Base-by-base conservation (phyloP, 1,284 basidiomycete genomes). In the Pseudozyma thailandica region DNA sequence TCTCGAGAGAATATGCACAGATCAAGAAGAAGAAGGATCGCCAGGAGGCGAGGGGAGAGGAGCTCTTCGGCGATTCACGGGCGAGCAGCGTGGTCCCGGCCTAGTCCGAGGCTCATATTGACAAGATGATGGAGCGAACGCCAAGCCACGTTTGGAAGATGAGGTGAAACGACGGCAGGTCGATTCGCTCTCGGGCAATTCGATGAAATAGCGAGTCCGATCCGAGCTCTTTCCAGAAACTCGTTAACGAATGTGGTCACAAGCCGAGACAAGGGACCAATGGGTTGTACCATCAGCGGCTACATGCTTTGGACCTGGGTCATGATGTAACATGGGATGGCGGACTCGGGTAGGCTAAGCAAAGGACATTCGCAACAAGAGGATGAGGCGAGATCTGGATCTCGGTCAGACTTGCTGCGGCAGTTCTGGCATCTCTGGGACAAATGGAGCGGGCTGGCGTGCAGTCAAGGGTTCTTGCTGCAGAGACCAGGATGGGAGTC, bases 21-120 rank as follows among this genome's bases (percentile, higher is more conserved):
- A 68, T 69, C 53, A 72, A 75, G 61, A 72, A 75, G 71, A 75
- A 75, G 56, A 65, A 75, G 47, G 71, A 75, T 13, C 53, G 73
- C 6, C 70, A 73, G 41, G 69, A 74, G 50, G 72, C 66, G 16
- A 57, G 63, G 26, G 55, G 62, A 23, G 62, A 63, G 30, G 72
- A 66, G n/a, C 46, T 71, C 18, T 69, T 74, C 30, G 62, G 53
- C 39, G 63, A 74, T 23, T 64, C 59, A 7, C 61, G 63, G 27
- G 58, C 55, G 16, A 63, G 64, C 68, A 66, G 63, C 33, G 54
- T 47, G 10, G 57, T 42, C 28, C 66, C 66, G 44, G 28, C 56
- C 25, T 69, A 30, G 49, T 50, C 38, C 47, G 43, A 12, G 0
- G 13, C 3, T 12, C 18, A 2, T 35, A 13, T 26, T 10, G 26